Conservation (phyloP, 78 protist genomes). For the Tieghemostelium lacteum region DNA sequence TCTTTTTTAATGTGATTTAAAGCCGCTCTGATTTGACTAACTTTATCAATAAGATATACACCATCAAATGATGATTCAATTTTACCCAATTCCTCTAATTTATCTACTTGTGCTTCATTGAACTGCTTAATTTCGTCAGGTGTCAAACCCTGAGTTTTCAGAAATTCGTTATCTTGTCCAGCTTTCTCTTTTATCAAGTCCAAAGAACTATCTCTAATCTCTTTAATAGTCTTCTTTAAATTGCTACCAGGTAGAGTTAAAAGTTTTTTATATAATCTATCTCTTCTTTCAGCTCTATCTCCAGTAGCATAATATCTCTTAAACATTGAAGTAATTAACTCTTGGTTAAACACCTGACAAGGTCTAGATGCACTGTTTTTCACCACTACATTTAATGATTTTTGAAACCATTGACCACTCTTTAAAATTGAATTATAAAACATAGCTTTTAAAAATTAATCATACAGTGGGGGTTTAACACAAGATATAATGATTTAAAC, state of each 20-base stretch:
- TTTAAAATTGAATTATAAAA: no score
- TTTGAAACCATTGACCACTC: no score
- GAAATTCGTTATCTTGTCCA: neutral
- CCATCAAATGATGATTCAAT: slow-evolving; percentile 36
- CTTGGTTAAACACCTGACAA: no score
- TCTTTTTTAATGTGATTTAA: slow-evolving; percentile 23
- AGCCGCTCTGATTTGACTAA: neutral
- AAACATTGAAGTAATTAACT: no score
- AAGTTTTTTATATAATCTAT: slow-evolving; percentile 2
- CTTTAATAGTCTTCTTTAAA: slow-evolving; percentile 35
- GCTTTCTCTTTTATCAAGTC: neutral
- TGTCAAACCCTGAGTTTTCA: neutral
- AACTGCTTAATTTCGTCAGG: neutral
- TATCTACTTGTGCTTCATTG: slow-evolving; percentile 24
- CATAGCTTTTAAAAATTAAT: no score
- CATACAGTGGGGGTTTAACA: no score
- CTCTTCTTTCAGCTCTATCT: slow-evolving; percentile 12
- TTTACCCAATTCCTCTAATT: neutral
- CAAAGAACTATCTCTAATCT: slow-evolving; percentile 17
- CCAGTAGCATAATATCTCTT: neutral
- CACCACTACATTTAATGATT: no score
- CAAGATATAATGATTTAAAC: no score
- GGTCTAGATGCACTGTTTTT: no score
- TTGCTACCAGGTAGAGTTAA: slow-evolving; percentile 60
- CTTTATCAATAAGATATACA: slow-evolving; percentile 19